Evolutionary conservation across 2,329 filamentous ascomycete species (phyloP), one percentile per base, ranked within the genome.

Genomic region (Trichoderma sp.): DNA sequence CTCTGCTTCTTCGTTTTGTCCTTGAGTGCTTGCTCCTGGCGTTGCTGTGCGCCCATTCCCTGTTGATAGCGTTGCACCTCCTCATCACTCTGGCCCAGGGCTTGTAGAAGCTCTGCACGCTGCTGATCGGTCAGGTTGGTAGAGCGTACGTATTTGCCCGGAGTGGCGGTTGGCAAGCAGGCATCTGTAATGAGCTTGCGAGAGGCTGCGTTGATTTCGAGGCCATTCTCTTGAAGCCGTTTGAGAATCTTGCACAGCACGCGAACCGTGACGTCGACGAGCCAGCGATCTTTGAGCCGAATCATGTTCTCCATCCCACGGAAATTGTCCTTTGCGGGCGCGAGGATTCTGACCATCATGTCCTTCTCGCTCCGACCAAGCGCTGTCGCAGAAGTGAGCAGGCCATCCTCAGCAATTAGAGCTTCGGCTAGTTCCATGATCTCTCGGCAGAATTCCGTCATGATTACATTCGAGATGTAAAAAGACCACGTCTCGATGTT

Each of bases 371-470:
- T 77, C 62, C 74, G 76, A 9, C 72, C 73, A 12, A 74, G 66
- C 5, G 75, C 74, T 41, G 74, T 74, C 14, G 91, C 90, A 52
- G 89, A 90, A 2, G 91, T 87, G 68, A 99, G 88, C 66, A 97
- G 85, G 58, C 88, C 89, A 74, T 96, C 95, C 71, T 97, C 89
- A 47, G 91, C 88, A 73, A 98, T 91, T 1, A 97, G 83, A 43
- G 86, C 84, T 72, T 96, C 91, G 0, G 94, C 93, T 73, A 97
- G 91, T 71, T 98, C 92, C 86, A 99, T 99, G 15, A 91, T 91
- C 73, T 97, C 92, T 69, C 95, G 89, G 74, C 93, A 97, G 72
- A 98, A 97, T 65, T 97, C 89, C 71, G 93, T 89, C 91, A 99
- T 93, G 62, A 86, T 82, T 21, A 82, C 78, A 74, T 92, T 95